These are phyloP conservation scores for Ceratobasidium sp. DNA, from an alignment of 1,284 basidiomycete genomes.

Conservation along the genomic window DNA sequence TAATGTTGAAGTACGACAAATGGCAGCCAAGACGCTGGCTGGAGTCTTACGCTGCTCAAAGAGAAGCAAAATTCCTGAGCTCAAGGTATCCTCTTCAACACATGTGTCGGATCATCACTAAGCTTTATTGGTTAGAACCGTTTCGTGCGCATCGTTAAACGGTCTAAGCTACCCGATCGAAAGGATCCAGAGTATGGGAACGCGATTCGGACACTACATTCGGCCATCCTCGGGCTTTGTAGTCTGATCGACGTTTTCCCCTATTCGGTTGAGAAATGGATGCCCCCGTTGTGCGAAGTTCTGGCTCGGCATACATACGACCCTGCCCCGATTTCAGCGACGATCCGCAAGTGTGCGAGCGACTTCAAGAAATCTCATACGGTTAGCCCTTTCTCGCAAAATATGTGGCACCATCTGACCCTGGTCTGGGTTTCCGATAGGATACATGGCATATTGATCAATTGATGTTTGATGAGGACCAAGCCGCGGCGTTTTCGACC, in stretches of 20 bases:
- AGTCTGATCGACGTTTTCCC: conserved; percentile 64
- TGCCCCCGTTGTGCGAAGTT: conserved; percentile 81
- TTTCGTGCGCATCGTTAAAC: conserved; percentile 71
- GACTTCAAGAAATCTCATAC: conserved; percentile 80
- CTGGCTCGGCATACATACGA: conserved; percentile 84
- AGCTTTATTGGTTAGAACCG: conserved; percentile 63
- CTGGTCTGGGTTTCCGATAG: conserved; percentile 52
- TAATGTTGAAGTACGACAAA: conserved; percentile 93
- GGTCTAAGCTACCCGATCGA: conserved; percentile 73
- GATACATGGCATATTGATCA: conserved; percentile 95
- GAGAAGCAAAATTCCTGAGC: conserved; percentile 81
- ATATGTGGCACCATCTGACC: neutral
- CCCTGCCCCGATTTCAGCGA: conserved; percentile 77
- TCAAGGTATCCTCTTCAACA: conserved; percentile 66
- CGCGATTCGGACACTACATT: conserved; percentile 80
- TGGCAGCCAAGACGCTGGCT: conserved; percentile 88
- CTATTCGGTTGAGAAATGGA: conserved; percentile 65
- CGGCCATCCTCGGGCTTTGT: conserved; percentile 81
- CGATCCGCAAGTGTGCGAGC: conserved; percentile 73
- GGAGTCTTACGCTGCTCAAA: conserved; percentile 94
- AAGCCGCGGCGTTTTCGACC: conserved; percentile 83
- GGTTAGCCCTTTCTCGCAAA: conserved; percentile 32
- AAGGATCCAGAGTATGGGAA: conserved; percentile 76
- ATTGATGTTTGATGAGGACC: conserved; percentile 87
- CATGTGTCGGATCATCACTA: neutral